phyloP scores from a whole-genome alignment of 2,329 filamentous ascomycete genomes.

The Sporothrix globosa region DNA sequence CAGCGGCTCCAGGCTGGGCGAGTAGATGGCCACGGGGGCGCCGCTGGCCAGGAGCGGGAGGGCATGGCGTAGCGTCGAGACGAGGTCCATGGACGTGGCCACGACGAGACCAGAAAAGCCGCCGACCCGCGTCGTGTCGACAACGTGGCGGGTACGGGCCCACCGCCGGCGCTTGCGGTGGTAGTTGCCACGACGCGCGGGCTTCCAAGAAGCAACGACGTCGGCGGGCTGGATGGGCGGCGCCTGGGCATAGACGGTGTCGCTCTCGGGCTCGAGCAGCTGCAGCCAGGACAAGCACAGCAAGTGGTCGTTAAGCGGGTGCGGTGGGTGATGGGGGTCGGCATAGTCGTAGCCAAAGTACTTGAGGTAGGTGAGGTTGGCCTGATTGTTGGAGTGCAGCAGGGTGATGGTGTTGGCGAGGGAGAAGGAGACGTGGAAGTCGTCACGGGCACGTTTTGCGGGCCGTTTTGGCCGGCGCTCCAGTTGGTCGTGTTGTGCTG shows the following conservation, averaged over 20 bases:
- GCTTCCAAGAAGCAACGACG: constrained; percentile 71
- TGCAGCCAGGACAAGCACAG: constrained; percentile 91
- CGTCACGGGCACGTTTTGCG: constrained; percentile 44
- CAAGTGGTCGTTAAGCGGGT: constrained; percentile 81
- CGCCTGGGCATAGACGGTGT: constrained; percentile 71
- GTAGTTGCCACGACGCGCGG: constrained; percentile 80
- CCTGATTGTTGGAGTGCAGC: constrained; percentile 79
- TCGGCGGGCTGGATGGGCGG: constrained; percentile 63
- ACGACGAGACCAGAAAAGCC: constrained; percentile 83
- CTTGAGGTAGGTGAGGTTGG: constrained; percentile 82
- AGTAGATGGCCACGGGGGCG: constrained; percentile 84
- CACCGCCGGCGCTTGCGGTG: constrained; percentile 87
- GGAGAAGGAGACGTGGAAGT: constrained; percentile 67
- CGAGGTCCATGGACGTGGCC: constrained; percentile 78
- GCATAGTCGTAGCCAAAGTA: constrained; percentile 85
- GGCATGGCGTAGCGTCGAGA: constrained; percentile 71
- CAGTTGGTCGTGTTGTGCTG: not conserved
- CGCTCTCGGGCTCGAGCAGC: constrained; percentile 74
- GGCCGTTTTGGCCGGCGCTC: constrained; percentile 16
- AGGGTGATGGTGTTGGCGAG: constrained; percentile 77
- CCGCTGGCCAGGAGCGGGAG: constrained; percentile 83
- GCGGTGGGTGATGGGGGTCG: constrained; percentile 65
- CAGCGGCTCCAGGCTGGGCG: constrained; percentile 77
- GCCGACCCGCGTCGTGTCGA: constrained; percentile 73
- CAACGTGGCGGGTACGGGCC: constrained; percentile 70